Percentiles rank a stretch among this genome's conserved stretches.
phyloP scores from a whole-genome alignment of 192 early-diverging fungal species.

The Umbelopsis sp. region DNA sequence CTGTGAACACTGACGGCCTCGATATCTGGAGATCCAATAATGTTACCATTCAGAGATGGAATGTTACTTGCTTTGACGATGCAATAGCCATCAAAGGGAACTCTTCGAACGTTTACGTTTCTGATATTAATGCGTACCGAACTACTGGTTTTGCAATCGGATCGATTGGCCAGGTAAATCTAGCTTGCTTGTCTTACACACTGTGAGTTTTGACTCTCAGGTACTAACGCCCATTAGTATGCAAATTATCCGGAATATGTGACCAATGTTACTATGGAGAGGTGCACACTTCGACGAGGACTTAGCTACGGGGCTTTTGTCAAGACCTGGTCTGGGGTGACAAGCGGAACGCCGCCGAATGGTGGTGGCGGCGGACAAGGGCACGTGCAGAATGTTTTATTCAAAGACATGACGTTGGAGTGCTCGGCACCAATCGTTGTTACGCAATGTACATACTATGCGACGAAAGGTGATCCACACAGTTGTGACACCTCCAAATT shows the following conservation, averaged over 20 bases:
- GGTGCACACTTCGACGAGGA: not conserved
- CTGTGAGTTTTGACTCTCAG: too few relatives aligned
- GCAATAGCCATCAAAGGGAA: conserved; percentile 9
- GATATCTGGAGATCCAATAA: conserved; percentile 1
- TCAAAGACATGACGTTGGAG: not conserved
- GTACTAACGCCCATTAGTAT: not conserved
- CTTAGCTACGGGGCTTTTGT: conserved; percentile 12
- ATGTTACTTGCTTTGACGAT: conserved; percentile 18
- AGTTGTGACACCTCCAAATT: conserved; percentile 6
- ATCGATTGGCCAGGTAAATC: not conserved
- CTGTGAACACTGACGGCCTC: not conserved
- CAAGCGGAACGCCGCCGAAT: not conserved
- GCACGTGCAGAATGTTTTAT: conserved; percentile 16
- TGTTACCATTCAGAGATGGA: conserved; percentile 8
- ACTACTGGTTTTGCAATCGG: conserved; percentile 13
- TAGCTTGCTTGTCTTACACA: not conserved
- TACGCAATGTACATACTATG: conserved; percentile 8
- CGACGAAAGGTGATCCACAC: not conserved
- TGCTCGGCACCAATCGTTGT: conserved; percentile 1
- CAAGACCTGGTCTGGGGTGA: conserved; percentile 9
- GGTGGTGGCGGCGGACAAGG: conserved; percentile 13
- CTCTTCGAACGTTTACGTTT: conserved; percentile 14
- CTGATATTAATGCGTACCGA: conserved; percentile 9
- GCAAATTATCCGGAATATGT: not conserved
- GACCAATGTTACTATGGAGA: conserved; percentile 10